A percentile compares a stretch with the other conserved stretches of the same genome.
phyloP scores from a whole-genome alignment of 148 eudicot species.

The Rhododendron molle region DNA sequence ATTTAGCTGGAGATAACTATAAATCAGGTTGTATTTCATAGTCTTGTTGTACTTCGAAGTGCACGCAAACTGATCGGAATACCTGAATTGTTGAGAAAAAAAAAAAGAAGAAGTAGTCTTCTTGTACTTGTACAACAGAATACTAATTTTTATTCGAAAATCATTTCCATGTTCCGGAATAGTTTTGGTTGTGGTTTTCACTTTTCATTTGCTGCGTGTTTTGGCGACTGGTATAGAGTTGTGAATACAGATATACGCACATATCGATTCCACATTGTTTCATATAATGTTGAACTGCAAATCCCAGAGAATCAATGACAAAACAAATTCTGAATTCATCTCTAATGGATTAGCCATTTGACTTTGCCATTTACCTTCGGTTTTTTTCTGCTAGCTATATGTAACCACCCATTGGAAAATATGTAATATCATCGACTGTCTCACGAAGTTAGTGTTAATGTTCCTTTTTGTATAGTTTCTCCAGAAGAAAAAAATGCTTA shows the following conservation, averaged over 20 bases:
- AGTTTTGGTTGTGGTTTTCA: background rate
- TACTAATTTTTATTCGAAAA: background rate
- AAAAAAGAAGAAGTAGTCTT: background rate
- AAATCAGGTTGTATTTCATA: background rate
- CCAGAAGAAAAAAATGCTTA: too few species aligned
- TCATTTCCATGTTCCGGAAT: background rate
- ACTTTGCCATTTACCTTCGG: background rate
- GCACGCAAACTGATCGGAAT: background rate
- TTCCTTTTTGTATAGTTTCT: too few species aligned
- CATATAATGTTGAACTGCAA: background rate
- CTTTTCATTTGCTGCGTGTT: background rate
- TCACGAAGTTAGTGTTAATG: too few species aligned
- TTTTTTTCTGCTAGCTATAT: background rate
- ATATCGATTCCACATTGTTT: background rate
- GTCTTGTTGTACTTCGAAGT: background rate
- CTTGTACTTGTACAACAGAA: background rate
- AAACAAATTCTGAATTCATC: background rate
- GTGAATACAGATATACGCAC: background rate
- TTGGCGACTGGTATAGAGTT: background rate
- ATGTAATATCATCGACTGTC: too few species aligned
- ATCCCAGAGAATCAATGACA: background rate
- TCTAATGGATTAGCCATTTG: background rate
- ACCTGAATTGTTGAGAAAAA: background rate
- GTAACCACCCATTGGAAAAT: too few species aligned
- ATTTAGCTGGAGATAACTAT: background rate